These are phyloP conservation scores for Claviceps sp. DNA, from an alignment of 2,329 filamentous ascomycete species.

Conservation along the genomic window DNA sequence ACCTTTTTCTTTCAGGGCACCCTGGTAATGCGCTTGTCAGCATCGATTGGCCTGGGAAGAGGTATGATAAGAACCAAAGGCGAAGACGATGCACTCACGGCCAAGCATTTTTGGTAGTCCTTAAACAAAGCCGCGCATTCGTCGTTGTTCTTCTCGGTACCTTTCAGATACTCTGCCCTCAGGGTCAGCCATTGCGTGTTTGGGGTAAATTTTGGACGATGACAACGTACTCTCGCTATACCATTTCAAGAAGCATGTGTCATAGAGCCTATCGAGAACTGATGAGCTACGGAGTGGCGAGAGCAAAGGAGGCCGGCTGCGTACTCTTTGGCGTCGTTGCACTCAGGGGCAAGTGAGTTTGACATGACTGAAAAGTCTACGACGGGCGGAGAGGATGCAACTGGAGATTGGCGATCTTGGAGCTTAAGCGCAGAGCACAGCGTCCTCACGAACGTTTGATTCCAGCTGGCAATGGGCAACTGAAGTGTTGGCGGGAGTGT, in stretches of 20 bases:
- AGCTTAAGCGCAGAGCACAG: neutral
- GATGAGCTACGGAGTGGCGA: conserved; percentile 1
- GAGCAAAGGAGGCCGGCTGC: conserved; percentile 15
- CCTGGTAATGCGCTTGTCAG: conserved; percentile 35
- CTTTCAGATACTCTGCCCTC: conserved; percentile 69
- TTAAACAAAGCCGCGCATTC: conserved; percentile 81
- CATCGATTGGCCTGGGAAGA: neutral
- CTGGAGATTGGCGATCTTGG: neutral
- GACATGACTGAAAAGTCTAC: conserved; percentile 45
- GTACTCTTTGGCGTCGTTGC: conserved; percentile 92
- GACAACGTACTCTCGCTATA: conserved; percentile 80
- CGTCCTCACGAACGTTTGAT: neutral
- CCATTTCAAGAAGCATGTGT: conserved; percentile 97
- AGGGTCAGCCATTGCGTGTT: neutral
- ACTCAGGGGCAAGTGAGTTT: conserved; percentile 85
- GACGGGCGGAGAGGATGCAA: neutral
- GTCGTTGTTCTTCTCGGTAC: conserved; percentile 64
- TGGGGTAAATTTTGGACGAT: neutral
- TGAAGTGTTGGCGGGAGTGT: neutral
- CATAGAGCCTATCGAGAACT: conserved; percentile 56
- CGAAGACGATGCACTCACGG: conserved; percentile 33
- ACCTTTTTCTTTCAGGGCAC: conserved; percentile 73
- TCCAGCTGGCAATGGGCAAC: neutral
- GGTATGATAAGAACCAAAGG: neutral
- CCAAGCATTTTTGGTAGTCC: conserved; percentile 76